Conservation (phyloP, 2,329 filamentous ascomycete genomes). For the Corinectria fuckeliana region DNA sequence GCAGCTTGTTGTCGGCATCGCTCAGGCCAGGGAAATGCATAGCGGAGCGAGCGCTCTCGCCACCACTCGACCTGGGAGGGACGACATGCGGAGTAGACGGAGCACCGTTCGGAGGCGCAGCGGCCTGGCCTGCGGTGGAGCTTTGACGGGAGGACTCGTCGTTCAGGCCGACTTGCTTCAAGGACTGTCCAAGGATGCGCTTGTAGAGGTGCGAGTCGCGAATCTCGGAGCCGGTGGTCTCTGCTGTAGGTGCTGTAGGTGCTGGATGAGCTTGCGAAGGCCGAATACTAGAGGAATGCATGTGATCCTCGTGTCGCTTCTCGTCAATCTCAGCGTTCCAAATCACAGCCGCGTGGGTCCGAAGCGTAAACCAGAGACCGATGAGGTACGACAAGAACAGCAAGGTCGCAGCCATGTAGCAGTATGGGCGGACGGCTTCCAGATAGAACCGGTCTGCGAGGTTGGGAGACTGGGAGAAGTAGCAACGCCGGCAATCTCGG, state of each 20-base stretch:
- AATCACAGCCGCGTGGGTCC: conserved; percentile 95
- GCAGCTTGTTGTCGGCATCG: conserved; percentile 78
- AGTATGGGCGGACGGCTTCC: conserved; percentile 91
- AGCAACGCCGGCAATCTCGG: conserved; percentile 89
- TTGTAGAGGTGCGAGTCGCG: conserved; percentile 91
- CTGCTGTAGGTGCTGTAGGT: conserved; percentile 42
- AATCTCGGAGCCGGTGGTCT: conserved; percentile 70
- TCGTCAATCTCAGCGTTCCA: conserved; percentile 88
- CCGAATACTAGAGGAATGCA: conserved; percentile 43
- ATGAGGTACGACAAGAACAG: conserved; percentile 94
- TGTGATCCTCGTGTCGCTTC: conserved; percentile 68
- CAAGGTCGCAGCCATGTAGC: conserved; percentile 83
- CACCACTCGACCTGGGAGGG: conserved; percentile 68
- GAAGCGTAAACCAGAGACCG: conserved; percentile 91
- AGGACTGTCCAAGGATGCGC: conserved; percentile 87
- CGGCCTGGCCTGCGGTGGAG: conserved; percentile 44
- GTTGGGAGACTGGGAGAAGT: conserved; percentile 86
- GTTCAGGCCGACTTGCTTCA: conserved; percentile 81
- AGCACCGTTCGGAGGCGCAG: conserved; percentile 50
- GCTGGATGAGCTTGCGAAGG: conserved; percentile 46
- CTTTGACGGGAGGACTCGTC: conserved; percentile 51
- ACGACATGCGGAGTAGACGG: conserved; percentile 72
- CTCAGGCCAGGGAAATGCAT: conserved; percentile 73
- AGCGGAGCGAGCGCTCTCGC: conserved; percentile 48
- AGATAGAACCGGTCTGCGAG: conserved; percentile 88